Conservation (phyloP, 83 land plant genomes). For the Diphasiastrum complanatum region DNA sequence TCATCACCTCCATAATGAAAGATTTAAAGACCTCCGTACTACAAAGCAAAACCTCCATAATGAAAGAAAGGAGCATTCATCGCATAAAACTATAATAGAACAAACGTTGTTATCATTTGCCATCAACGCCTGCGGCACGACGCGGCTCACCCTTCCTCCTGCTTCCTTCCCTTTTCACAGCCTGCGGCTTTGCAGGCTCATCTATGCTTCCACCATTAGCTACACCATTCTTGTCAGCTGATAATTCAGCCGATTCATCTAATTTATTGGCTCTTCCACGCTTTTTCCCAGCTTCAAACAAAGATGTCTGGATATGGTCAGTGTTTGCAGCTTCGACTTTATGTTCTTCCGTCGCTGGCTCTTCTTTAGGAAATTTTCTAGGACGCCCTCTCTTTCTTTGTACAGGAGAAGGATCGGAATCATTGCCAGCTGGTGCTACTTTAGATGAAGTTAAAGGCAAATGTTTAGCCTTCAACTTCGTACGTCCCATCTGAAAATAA, state of each 20-base stretch:
- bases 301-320: slow-evolving; percentile 15
- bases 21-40: no score
- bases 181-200: slow-evolving; percentile 16
- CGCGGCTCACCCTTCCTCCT: slow-evolving; percentile 26
- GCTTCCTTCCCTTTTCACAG: slow-evolving; percentile 20
- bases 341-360: slow-evolving; percentile 13
- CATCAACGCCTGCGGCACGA: slow-evolving; percentile 26
- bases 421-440: slow-evolving; percentile 16
- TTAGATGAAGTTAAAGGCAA: slow-evolving; percentile 2
- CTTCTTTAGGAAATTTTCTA: slow-evolving; percentile 21
- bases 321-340: slow-evolving; percentile 6
- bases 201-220: slow-evolving; percentile 3
- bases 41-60: no score
- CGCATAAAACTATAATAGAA: no score
- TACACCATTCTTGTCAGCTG: slow-evolving; percentile 7
- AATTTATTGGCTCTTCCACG: slow-evolving; percentile 6
- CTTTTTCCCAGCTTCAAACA: slow-evolving; percentile 17
- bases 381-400: slow-evolving; percentile 24
- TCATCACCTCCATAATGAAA: no score
- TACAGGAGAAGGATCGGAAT: slow-evolving; percentile 20
- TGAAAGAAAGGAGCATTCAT: no score
- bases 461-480: slow-evolving; percentile 14
- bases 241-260: slow-evolving; percentile 12
- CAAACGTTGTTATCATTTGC: no score
- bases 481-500: slow-evolving; percentile 26